These are phyloP conservation scores for Dothistroma septosporum DNA, from an alignment of 2,329 filamentous ascomycete species.

Conservation along the genomic window DNA sequence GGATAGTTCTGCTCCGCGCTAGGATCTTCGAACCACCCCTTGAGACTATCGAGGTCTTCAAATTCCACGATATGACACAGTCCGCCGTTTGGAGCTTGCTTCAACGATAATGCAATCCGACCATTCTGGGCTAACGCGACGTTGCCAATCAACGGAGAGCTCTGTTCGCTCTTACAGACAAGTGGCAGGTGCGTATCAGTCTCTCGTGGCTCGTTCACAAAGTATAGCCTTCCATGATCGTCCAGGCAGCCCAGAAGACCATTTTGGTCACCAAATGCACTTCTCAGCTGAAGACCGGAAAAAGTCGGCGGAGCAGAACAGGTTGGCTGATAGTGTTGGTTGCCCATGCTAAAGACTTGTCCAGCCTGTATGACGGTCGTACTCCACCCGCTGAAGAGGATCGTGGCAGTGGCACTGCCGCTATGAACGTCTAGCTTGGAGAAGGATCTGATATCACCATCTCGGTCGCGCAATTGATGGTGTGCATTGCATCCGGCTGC, in stretches of 20 bases:
- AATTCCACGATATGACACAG: constrained; percentile 31
- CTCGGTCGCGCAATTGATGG: constrained; percentile 22
- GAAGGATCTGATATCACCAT: constrained; percentile 21
- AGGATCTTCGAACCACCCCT: constrained; percentile 28
- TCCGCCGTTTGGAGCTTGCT: constrained; percentile 25
- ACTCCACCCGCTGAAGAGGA: constrained; percentile 35
- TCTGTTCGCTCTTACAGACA: constrained; percentile 9
- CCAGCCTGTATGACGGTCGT: constrained; percentile 24
- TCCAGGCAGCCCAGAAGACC: constrained; percentile 31
- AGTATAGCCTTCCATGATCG: constrained; percentile 23
- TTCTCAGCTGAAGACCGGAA: constrained; percentile 2
- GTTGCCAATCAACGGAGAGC: constrained; percentile 22
- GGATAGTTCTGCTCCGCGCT: constrained; percentile 23
- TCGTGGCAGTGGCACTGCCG: background rate
- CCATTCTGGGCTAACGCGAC: constrained; percentile 31
- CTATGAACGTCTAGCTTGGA: background rate
- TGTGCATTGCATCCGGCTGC: constrained; percentile 32
- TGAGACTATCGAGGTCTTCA: constrained; percentile 23
- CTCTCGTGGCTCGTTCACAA: constrained; percentile 10
- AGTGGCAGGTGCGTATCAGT: background rate
- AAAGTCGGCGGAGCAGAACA: constrained; percentile 4
- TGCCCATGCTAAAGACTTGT: constrained; percentile 14
- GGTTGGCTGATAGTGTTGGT: constrained; percentile 17
- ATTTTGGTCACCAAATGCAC: constrained; percentile 32
- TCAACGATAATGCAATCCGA: constrained; percentile 28